These are phyloP conservation scores for Pichia sp. DNA, from an alignment of 1,139 yeast genomes.

Conservation along the genomic window DNA sequence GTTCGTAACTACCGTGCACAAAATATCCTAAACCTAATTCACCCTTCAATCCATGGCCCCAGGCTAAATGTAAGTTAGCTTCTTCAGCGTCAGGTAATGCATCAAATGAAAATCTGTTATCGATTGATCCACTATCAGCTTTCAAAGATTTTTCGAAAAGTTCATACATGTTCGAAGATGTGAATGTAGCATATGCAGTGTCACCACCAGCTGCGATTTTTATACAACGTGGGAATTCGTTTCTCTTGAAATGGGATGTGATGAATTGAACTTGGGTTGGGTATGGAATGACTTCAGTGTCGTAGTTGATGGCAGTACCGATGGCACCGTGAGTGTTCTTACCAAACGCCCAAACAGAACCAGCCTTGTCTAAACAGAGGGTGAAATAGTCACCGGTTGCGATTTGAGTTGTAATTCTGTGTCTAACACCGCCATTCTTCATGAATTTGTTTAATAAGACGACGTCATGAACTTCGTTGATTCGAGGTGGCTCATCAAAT, in stretches of 20 bases:
- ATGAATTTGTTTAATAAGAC: conserved; percentile 36
- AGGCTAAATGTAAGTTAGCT: conserved; percentile 45
- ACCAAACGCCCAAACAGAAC: conserved; percentile 82
- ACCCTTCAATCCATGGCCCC: conserved; percentile 89
- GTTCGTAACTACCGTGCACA: conserved; percentile 70
- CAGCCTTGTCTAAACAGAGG: conserved; percentile 59
- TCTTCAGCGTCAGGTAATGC: conserved; percentile 27
- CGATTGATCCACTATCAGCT: conserved; percentile 7
- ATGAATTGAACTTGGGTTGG: conserved; percentile 56
- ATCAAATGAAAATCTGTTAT: conserved; percentile 26
- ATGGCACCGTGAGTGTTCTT: conserved; percentile 79
- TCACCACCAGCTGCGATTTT: conserved; percentile 67
- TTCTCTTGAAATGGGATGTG: conserved; percentile 37
- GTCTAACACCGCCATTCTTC: conserved; percentile 32
- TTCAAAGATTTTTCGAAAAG: conserved; percentile 32
- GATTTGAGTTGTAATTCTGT: conserved; percentile 53
- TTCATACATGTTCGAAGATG: conserved; percentile 33
- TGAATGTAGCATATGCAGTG: conserved; percentile 56
- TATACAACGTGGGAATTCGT: conserved; percentile 42
- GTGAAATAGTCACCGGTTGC: conserved; percentile 79
- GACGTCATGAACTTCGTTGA: conserved; percentile 38
- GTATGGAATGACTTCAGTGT: conserved; percentile 64
- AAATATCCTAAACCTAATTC: conserved; percentile 76
- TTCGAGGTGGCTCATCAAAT: conserved; percentile 47
- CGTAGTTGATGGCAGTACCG: conserved; percentile 66